phyloP scores from a whole-genome alignment of 139 green algal genomes.

The Spirogloea muscicola region DNA sequence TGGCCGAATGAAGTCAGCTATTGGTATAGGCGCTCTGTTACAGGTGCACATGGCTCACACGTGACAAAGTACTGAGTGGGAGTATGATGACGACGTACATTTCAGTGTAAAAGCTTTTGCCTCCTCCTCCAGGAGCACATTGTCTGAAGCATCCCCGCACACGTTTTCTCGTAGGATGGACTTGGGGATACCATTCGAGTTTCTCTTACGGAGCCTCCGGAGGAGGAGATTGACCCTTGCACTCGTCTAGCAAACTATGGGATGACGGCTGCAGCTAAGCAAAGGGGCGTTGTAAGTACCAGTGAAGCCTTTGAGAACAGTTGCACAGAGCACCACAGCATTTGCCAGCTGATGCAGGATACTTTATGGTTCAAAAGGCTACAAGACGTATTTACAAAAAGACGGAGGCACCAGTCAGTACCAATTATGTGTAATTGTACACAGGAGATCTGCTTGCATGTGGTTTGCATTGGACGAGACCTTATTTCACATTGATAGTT shows the following conservation, averaged over 20 bases:
- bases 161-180: slow-evolving; percentile 91
- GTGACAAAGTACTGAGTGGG: no score
- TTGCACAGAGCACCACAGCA: no score
- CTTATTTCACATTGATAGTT: background rate
- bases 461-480: background rate
- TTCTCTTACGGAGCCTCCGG: slow-evolving; percentile 89
- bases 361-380: background rate
- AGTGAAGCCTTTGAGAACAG: no score
- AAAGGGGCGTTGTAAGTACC: slow-evolving; percentile 35
- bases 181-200: slow-evolving; percentile 98
- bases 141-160: no score
- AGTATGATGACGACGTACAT: no score
- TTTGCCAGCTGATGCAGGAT: background rate
- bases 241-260: slow-evolving; percentile 75
- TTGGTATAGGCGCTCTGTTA: slow-evolving; percentile 94
- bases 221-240: slow-evolving; percentile 96
- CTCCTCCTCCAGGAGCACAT: no score
- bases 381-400: background rate
- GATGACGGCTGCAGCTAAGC: slow-evolving; percentile 46
- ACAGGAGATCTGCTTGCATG: background rate
- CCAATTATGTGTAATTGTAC: no score
- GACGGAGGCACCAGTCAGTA: background rate
- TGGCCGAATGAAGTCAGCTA: slow-evolving; percentile 95
- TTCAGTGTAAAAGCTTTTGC: no score
- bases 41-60: no score